Evolutionary conservation across 148 eudicot species (phyloP).

Genomic region (Rhododendron henanense): DNA sequence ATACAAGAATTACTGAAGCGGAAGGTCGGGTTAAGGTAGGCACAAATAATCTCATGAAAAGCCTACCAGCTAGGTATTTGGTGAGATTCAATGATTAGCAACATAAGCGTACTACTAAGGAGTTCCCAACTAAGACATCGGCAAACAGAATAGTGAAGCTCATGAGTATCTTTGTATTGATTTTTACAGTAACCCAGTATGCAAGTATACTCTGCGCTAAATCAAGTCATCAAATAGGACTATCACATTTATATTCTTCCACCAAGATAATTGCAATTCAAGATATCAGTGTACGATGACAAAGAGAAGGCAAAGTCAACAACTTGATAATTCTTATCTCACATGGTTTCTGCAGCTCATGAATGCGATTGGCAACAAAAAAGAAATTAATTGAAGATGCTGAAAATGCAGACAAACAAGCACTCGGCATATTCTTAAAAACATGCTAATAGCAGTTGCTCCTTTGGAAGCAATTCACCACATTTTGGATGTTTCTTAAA

Average conservation of each 20-base stretch:
- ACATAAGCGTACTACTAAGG: background rate
- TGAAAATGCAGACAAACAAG: background rate
- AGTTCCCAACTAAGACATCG: background rate
- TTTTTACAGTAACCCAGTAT: background rate
- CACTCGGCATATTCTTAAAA: background rate
- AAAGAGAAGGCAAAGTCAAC: background rate
- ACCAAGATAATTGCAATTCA: background rate
- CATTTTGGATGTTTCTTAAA: background rate
- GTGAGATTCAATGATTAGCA: background rate
- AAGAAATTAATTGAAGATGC: background rate
- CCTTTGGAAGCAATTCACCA: background rate
- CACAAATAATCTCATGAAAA: background rate
- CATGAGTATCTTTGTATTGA: background rate
- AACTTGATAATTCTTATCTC: background rate
- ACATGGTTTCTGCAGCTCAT: background rate
- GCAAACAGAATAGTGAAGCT: background rate
- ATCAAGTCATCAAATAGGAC: background rate
- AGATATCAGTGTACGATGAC: background rate
- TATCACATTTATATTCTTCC: background rate
- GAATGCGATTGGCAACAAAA: background rate
- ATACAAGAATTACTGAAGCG: background rate
- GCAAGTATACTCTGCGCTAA: background rate
- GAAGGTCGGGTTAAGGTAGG: background rate
- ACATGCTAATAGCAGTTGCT: conserved; percentile 7
- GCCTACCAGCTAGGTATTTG: background rate